Evolutionary conservation across 768 basidiomycete genomes (phyloP).

Genomic region (Tulasnella sp.): DNA sequence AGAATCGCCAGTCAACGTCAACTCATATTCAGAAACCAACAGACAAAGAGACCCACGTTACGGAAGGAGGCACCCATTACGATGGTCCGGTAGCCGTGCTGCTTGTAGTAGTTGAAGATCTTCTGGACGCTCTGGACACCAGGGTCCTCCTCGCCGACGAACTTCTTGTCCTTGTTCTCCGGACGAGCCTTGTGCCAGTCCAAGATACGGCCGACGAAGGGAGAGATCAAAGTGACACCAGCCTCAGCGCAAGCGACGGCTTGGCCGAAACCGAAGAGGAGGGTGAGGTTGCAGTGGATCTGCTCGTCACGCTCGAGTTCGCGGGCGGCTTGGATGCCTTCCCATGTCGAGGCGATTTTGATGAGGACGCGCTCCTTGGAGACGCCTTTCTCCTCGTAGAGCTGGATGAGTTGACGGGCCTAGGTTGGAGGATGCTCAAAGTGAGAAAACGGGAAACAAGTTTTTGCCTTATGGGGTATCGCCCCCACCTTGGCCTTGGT

Average conservation of each 20-base stretch:
- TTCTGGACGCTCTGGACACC: slow-evolving; percentile 93
- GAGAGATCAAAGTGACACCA: slow-evolving; percentile 96
- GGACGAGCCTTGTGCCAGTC: slow-evolving; percentile 86
- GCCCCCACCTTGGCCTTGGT: slow-evolving; percentile 76
- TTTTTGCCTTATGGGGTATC: slow-evolving; percentile 17
- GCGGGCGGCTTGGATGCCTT: slow-evolving; percentile 98
- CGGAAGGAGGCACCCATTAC: slow-evolving; percentile 99
- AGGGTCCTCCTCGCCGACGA: slow-evolving; percentile 88
- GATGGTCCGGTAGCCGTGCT: slow-evolving; percentile 96
- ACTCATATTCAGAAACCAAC: neutral
- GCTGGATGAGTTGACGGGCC: slow-evolving; percentile 68
- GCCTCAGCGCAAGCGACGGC: slow-evolving; percentile 99
- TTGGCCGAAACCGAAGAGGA: slow-evolving; percentile 97
- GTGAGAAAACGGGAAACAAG: neutral
- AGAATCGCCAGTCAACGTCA: slow-evolving; percentile 25
- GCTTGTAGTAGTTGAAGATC: slow-evolving; percentile 99
- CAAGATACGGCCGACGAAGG: slow-evolving; percentile 98
- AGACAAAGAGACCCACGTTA: slow-evolving; percentile 57
- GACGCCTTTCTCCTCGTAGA: slow-evolving; percentile 93
- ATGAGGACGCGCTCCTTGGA: slow-evolving; percentile 92
- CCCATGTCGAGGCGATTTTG: slow-evolving; percentile 99
- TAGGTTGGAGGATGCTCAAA: slow-evolving; percentile 33
- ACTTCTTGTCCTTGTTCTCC: slow-evolving; percentile 72
- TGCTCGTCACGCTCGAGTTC: slow-evolving; percentile 87
- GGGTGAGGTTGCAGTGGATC: slow-evolving; percentile 98